Evolutionary conservation across 495 filamentous ascomycete species (phyloP), one percentile per base, ranked within the genome.

Genomic region (Talaromyces thailandensis): DNA sequence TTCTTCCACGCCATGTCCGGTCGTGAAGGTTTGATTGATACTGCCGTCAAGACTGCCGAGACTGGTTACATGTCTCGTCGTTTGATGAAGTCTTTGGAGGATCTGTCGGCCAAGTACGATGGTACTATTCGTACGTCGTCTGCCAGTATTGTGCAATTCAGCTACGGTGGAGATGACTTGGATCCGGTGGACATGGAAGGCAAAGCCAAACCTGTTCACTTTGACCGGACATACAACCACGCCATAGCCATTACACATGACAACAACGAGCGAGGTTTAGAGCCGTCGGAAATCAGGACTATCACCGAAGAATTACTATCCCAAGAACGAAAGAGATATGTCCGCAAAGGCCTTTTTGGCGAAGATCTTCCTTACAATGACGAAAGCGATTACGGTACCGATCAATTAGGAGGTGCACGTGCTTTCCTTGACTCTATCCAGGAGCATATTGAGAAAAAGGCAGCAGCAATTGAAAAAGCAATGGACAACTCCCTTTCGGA

Each of bases 1-100:
- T 84, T 97, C 63, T 98, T 98, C 79, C 94, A 98, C 81, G 94
- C 94, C 63, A 96, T 98, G 77, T 94, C 91, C 48, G 94, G 94
- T 70, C 89, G 94, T 86, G 94, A 96, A 85, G 94, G 94, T 83
- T 79, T 98, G 64, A 93, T 98, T 67, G 94, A 98, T 84, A 98
- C 94, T n/a, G 94, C 94, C 32, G 94, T 98, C 75, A 98, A 98
- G 79, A 98, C 94, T 16, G 94, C 94, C 28, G 94, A 98, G 74
- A 98, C 94, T 5, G 94, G 94, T 60, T 98, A 98, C 77, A 98
- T 98, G 95, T 97, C 93, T 63, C 86, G 94, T 76, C 88, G 94
- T 48, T 73, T 98, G 72, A 98, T 98, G 94, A 98, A 98, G 76
- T 94, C 90, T 0, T 79, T 98, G 37, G 94, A 98, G 70, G 94